Percentiles rank a stretch among this genome's conserved stretches.
Conservation (phyloP, 2,329 filamentous ascomycete genomes). For the Ascochyta clinopodiicola region DNA sequence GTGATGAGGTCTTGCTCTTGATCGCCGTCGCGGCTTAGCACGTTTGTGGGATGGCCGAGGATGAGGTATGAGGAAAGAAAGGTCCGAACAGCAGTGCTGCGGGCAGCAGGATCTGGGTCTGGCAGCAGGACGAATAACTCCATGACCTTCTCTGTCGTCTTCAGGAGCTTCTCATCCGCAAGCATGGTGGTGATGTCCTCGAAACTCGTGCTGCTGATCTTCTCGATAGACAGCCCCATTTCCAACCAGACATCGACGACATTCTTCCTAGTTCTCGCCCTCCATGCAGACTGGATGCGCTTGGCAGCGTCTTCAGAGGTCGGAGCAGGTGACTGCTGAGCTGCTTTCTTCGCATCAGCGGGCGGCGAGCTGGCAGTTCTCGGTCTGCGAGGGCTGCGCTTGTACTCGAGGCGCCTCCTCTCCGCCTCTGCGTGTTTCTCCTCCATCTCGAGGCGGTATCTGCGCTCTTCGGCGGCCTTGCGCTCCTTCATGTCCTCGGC, state of each 20-base stretch:
- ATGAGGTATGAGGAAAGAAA: conserved; percentile 84
- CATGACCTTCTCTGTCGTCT: conserved; percentile 70
- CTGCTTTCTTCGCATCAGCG: conserved; percentile 49
- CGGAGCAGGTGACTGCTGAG: conserved; percentile 47
- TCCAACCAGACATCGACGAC: conserved; percentile 70
- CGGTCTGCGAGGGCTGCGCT: conserved; percentile 63
- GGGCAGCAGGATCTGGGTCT: conserved; percentile 65
- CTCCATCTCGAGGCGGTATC: conserved; percentile 76
- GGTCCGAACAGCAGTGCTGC: conserved; percentile 72
- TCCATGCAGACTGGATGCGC: conserved; percentile 75
- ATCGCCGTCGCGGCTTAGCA: conserved; percentile 75
- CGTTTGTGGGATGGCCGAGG: conserved; percentile 77
- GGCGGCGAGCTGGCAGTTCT: conserved; percentile 61
- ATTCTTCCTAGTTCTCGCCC: conserved; percentile 62
- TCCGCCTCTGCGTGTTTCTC: conserved; percentile 81
- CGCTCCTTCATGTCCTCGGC: conserved; percentile 82
- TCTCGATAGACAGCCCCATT: conserved; percentile 73
- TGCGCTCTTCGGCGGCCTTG: conserved; percentile 74
- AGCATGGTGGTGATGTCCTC: conserved; percentile 75
- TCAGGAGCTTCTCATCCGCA: conserved; percentile 69
- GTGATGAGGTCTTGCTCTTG: conserved; percentile 75
- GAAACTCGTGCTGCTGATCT: conserved; percentile 73
- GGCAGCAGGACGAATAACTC: conserved; percentile 69
- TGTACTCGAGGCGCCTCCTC: conserved; percentile 65
- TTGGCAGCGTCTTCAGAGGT: conserved; percentile 67